Base-by-base conservation (phyloP, 2,329 filamentous ascomycete genomes). In the Clonostachys chloroleuca region DNA sequence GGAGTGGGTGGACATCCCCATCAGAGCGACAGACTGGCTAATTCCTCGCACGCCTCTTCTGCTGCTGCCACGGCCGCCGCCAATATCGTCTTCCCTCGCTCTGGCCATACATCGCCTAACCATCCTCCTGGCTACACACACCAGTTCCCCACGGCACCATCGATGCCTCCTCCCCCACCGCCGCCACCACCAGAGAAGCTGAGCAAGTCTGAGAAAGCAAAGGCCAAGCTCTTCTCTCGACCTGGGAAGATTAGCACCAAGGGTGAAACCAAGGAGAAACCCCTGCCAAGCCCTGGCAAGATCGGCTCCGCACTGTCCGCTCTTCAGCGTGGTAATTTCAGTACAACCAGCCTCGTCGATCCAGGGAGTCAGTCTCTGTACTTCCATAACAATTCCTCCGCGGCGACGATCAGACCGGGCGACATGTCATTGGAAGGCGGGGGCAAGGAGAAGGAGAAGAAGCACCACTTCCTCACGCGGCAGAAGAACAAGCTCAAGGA, bases 401-500 rank as follows among this genome's bases (percentile, higher is more conserved):
- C 86, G 1, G 86, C 86, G 3, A 92, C 88, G 0, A 83, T 92
- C 48, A 80, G 88, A n/a, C 79, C 86, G 0, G 59, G 67, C 12
- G 82, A 86, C 40, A 67, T 73, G 58, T 65, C 70, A 6, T 68
- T 60, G 4, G 73, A 74, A 51, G 78, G 78, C 34, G 67, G 65
- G 39, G 65, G 61, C 16, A 85, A 84, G 57, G 84, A 87, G 49
- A 88, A 87, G 66, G 84, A 88, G 57, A 87, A 87, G 68, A 87
- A 86, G 54, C 88, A 91, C 56, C 84, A 92, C 59, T 92, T 92
- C 54, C 62, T 92, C 46, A 89, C 86, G 8, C 76, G 88, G 37
- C 86, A 89, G 59, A 92, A 91, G 60, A 80, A 91, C 59, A 92
- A 91, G 62, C 70, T 89, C 49, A 87, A 86, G 64, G 85, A 89